These are phyloP conservation scores for Pichia cabralensis DNA, from an alignment of 805 yeast genomes.

Conservation along the genomic window DNA sequence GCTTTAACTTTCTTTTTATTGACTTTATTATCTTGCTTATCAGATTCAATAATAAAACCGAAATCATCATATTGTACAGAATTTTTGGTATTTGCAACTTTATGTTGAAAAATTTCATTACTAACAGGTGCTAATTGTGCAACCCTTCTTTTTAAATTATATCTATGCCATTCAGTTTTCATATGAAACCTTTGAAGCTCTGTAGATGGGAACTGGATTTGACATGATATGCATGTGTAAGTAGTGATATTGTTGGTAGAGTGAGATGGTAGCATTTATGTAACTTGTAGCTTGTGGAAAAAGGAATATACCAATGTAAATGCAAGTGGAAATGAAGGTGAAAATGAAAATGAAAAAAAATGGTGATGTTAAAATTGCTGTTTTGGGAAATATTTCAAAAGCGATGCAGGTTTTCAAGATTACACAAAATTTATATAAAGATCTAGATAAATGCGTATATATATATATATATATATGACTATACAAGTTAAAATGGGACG, in stretches of 20 bases:
- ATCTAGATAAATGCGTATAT: too few species aligned
- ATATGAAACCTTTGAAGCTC: slow-evolving; percentile 84
- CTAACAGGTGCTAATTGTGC: slow-evolving; percentile 66
- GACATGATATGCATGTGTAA: slow-evolving; percentile 82
- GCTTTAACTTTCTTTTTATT: slow-evolving; percentile 12
- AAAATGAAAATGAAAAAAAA: too few species aligned
- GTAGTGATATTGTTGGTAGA: slow-evolving; percentile 9
- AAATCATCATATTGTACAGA: slow-evolving; percentile 34
- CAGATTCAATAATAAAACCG: slow-evolving; percentile 33
- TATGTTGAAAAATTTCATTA: slow-evolving; percentile 21
- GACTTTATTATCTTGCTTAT: neutral
- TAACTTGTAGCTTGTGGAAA: too few species aligned
- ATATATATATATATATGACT: neutral
- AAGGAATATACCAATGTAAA: too few species aligned
- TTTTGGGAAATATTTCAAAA: neutral
- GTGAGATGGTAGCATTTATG: slow-evolving; percentile 7
- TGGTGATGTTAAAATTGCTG: neutral
- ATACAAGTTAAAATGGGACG: slow-evolving; percentile 3
- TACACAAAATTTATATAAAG: too few species aligned
- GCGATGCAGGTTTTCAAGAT: too few species aligned
- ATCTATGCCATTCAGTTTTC: slow-evolving; percentile 98
- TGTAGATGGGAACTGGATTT: slow-evolving; percentile 68
- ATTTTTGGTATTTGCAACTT: slow-evolving; percentile 20
- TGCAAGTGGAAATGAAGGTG: too few species aligned
- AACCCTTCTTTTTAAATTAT: slow-evolving; percentile 87